phyloP scores from a whole-genome alignment of 106 monocot genomes.

The Allium cepa region DNA sequence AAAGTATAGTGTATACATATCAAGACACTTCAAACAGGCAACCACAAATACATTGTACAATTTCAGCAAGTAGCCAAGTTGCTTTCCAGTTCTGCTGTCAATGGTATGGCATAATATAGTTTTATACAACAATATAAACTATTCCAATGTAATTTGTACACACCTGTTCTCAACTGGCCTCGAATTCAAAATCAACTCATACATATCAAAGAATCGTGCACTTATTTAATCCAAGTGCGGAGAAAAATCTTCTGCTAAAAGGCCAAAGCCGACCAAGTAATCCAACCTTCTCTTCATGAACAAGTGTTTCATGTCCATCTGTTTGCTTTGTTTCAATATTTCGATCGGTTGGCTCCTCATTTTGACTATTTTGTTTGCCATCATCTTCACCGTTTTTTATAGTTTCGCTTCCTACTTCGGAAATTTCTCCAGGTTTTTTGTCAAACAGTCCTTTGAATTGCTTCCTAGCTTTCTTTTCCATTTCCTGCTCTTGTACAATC shows the following conservation, averaged over 20 bases:
- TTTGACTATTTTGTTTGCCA: neutral
- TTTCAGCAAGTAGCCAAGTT: no score
- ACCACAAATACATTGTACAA: neutral
- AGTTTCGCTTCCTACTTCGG: constrained; percentile 42
- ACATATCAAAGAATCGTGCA: constrained; percentile 52
- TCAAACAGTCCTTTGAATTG: constrained; percentile 96
- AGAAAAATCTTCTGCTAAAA: constrained; percentile 41
- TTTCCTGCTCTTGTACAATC: constrained; percentile 30
- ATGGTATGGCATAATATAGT: no score
- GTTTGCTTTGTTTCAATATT: neutral
- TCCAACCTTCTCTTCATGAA: constrained; percentile 29
- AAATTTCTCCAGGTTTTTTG: constrained; percentile 91
- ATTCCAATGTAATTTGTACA: neutral
- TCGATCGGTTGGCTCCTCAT: neutral
- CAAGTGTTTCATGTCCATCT: constrained; percentile 3
- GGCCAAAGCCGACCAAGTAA: constrained; percentile 65
- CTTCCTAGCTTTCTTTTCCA: constrained; percentile 61
- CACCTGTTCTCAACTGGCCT: neutral
- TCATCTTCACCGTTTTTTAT: constrained; percentile 2
- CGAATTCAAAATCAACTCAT: neutral
- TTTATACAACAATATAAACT: no score
- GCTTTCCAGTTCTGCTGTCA: no score
- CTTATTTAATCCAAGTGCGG: constrained; percentile 51
- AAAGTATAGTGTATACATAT: no score
- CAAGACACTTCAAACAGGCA: neutral